Base-by-base conservation (phyloP, 306 rosid genomes). In the Cucumis hystrix region DNA sequence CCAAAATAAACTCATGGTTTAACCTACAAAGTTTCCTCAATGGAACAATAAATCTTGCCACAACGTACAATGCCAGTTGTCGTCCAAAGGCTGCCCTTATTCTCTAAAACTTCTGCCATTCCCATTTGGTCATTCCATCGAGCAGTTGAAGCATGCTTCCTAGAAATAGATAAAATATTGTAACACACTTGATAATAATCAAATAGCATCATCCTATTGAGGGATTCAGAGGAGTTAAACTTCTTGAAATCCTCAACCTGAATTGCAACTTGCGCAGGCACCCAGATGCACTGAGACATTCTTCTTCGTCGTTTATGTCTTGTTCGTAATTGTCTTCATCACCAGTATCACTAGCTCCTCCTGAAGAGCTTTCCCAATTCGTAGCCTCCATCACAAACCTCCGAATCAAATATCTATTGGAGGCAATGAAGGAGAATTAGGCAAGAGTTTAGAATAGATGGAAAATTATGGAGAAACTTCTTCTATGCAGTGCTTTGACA, bases 21-120 rank as follows among this genome's bases (percentile, higher is more conserved):
- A 79, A 89, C 96, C 80, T 86, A 92, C 98, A 90, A 77, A 77
- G 86, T 86, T 81, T 92, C 98, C 82, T 90, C 96, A 55, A 88
- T 83, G 28, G 92, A 88, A 84, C 83, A 89, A 83, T 88, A 92
- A 70, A 75, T 81, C 80, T 84, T 86, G 77, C 88, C 86, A 33
- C 66, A n/a, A 12, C 88, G 88, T 80, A 83, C 87, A 75, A 89
- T 85, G 76, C 93, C 97, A 40, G 94, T 87, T 58, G 96, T 85
- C 58, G 80, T 89, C 92, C 93, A 89, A 85, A 84, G 76, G 68
- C 85, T 82, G 3, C 98, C 96, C 84, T 79, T 90, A 49, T 80
- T 87, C 83, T 87, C 90, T 70, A 81, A 57, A 21, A 89, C 83
- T 78, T 95, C 88, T 8, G 93, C 88, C 96, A 92, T 85, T 84